These are phyloP conservation scores for Triangularia verruculosa DNA, from an alignment of 2,329 filamentous ascomycete genomes.

Conservation along the genomic window DNA sequence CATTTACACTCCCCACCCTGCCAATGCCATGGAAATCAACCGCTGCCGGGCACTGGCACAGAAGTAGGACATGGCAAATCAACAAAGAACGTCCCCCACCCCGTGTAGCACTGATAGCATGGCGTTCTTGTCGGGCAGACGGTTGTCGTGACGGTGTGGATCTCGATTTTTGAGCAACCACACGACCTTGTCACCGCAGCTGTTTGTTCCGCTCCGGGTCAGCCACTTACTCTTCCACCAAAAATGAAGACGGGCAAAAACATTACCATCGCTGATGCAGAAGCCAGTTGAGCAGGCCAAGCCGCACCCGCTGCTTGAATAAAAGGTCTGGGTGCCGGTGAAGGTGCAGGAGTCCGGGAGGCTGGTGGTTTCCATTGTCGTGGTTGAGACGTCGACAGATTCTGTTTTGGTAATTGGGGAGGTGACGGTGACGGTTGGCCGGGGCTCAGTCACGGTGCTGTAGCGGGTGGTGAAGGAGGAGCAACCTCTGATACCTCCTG, in stretches of 20 bases:
- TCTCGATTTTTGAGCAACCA: constrained; percentile 18
- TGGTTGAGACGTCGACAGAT: neutral
- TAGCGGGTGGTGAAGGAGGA: neutral
- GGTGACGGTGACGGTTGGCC: neutral
- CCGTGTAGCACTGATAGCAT: constrained; percentile 25
- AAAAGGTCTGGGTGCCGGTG: constrained; percentile 24
- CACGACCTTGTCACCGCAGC: constrained; percentile 23
- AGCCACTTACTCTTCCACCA: neutral
- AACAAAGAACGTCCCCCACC: constrained; percentile 21
- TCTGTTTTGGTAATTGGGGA: neutral
- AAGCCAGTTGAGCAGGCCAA: constrained; percentile 20
- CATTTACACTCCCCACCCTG: too few species aligned
- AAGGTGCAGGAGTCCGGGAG: constrained; percentile 24
- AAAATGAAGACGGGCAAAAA: neutral
- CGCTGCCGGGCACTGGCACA: neutral
- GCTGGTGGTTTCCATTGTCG: neutral
- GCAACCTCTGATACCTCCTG: neutral
- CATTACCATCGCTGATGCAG: constrained; percentile 26
- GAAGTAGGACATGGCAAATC: constrained; percentile 15
- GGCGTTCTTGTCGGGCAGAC: constrained; percentile 25
- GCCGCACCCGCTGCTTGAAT: constrained; percentile 23
- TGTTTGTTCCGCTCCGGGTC: constrained; percentile 8
- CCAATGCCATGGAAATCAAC: too few species aligned
- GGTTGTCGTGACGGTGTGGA: constrained; percentile 22
- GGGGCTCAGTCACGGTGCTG: neutral